Base-by-base conservation (phyloP, 2,329 filamentous ascomycete species). In the Hypoxylon sp. region DNA sequence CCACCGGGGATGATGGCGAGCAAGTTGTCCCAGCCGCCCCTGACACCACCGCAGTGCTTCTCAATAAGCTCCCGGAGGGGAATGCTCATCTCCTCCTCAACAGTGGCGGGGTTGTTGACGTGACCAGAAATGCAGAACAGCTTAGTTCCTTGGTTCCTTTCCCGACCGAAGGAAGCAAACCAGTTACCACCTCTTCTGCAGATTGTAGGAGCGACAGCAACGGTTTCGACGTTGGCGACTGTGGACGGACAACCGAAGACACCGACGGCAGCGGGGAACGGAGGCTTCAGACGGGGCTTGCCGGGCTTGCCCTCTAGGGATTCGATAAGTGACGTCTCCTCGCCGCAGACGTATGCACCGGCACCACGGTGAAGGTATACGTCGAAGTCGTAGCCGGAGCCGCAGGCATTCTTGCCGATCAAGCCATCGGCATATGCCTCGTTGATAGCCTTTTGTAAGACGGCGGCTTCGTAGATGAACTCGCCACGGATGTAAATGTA, bases 401-500 rank as follows among this genome's bases (percentile, higher is more conserved):
- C 93, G 83, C 96, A 99, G 72, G 96, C 96, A 82, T 99, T 98
- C 90, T 98, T 98, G 80, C 96, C 96, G 78, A 99, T 97, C 70
- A 98, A 85, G 52, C 96, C 96, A 64, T 92, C 95, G 78, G 92
- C 89, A 83, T 99, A 99, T 66, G 96, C 96, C 83, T 99, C 96
- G 83, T 99, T 95, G 80, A 99, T 99, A 71, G 96, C 96, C 72
- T 91, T 89, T 84, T 99, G 95, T 63, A 99, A 88, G 24, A 98
- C 91, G 50, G 94, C 93, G 14, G 96, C 96, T 83, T 99, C 96
- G 79, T 97, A 90, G 80, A 97, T 93, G 82, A 99, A 99, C 83
- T 99, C 96, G 80, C 96, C 96, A 80, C 96, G 94, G 77, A 99
- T 99, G 83, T 99, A 99, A 81, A 99, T 99, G 85, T 99, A 99